Percentiles rank a stretch among this genome's conserved stretches.
These are phyloP conservation scores for Nicotiana rustica DNA, from an alignment of 305 asterid species.

Conservation along the genomic window DNA sequence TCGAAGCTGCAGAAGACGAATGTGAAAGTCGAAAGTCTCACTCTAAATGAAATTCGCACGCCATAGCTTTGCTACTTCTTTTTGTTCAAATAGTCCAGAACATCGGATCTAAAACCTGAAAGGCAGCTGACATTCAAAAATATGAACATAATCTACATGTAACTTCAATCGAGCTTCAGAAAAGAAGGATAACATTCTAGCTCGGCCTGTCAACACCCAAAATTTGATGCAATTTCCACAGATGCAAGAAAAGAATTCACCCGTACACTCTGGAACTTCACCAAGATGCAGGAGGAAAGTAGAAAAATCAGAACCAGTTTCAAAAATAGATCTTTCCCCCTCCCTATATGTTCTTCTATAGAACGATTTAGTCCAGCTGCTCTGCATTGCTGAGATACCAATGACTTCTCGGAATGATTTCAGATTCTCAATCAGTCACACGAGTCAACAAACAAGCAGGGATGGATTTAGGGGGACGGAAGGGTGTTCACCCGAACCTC, in stretches of 20 bases:
- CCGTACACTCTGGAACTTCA: background rate
- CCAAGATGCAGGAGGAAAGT: background rate
- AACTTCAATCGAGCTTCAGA: background rate
- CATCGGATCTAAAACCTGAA: background rate
- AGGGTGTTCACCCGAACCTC: no score
- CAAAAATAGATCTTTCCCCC: background rate
- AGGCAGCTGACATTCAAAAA: constrained; percentile 16
- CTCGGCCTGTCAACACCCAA: constrained; percentile 20
- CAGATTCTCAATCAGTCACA: constrained; percentile 5
- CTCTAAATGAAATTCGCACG: background rate
- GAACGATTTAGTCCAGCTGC: constrained; percentile 1
- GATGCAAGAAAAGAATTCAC: constrained; percentile 3
- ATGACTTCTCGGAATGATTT: constrained; percentile 26
- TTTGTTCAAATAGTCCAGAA: background rate
- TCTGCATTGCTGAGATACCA: constrained; percentile 11
- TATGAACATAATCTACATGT: constrained; percentile 3
- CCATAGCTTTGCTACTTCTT: background rate
- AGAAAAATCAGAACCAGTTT: background rate
- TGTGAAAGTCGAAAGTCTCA: background rate
- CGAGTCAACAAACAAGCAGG: no score
- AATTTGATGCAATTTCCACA: constrained; percentile 15
- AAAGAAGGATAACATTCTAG: background rate
- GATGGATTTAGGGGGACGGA: no score
- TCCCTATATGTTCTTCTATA: background rate
- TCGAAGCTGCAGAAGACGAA: background rate